Base-by-base conservation (phyloP, 2,329 filamentous ascomycete species). In the Exophiala sp. region DNA sequence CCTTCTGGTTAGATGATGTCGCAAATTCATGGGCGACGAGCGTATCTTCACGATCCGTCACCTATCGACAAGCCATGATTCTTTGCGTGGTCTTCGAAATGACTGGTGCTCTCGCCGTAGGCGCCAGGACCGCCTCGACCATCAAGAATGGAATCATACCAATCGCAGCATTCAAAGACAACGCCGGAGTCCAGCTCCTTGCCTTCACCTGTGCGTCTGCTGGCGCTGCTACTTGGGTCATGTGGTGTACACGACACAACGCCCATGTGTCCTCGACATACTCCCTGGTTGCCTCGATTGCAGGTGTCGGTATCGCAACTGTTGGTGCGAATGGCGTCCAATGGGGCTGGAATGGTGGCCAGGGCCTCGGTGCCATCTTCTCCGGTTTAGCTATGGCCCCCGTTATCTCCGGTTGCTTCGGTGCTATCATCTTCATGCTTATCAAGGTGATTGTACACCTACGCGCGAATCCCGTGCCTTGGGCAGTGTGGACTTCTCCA, bases 201-300 rank as follows among this genome's bases (percentile, higher is more conserved):
- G 82, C 80, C 50, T 82, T 83, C 62, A 75, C 79, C 21, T 82
- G 78, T 53, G 79, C 80, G 29, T 72, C 80, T 0, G 80, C 80
- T 10, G 82, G 74, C 58, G 80, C 82, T 42, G 81, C 82, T 1
- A 70, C 75, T 10, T 88, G 83, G 83, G 82, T 88, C 32, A 88
- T 86, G 82, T 86, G 83, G 81, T 87, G 83, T 66, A 88, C 84
- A 1, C 74, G 75, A 40, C 74, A 87, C 73, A 85, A 82, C 2
- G 80, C 82, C 50, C 85, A 85, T 68, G 82, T 85, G 58, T 85
- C 82, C 0, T 84, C 51, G 13, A 53, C 51, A 2, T 84, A 85
- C 72, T 83, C 82, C 0, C 76, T 86, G 46, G 77, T 86, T 63
- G 84, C 81, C 0, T 77, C 81, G 53, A 75, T 86, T 24, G 80